These are phyloP conservation scores for Xylariaceae sp. DNA, from an alignment of 2,329 filamentous ascomycete species.

Conservation along the genomic window DNA sequence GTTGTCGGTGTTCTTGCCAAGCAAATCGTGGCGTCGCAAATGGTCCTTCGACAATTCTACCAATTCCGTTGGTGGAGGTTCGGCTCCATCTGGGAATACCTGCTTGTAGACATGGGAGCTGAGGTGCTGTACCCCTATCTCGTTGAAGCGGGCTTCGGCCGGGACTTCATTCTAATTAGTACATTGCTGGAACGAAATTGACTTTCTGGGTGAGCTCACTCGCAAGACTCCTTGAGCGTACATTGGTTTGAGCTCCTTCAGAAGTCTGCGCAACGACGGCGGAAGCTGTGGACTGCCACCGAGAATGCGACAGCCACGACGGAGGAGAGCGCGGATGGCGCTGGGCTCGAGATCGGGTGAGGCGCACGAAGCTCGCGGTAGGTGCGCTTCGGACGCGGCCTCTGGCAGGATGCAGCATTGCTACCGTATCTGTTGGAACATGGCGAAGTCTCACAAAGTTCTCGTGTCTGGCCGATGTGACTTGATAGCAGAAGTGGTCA, in stretches of 20 bases:
- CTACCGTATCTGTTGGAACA: slow-evolving; percentile 22
- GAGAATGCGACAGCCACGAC: slow-evolving; percentile 28
- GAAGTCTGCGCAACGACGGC: slow-evolving; percentile 19
- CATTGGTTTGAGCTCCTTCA: slow-evolving; percentile 9
- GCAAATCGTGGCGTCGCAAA: slow-evolving; percentile 75
- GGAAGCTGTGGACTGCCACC: slow-evolving; percentile 38
- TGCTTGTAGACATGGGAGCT: slow-evolving; percentile 79
- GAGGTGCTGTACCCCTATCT: slow-evolving; percentile 91
- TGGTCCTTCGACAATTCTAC: slow-evolving; percentile 79
- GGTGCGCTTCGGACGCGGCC: slow-evolving; percentile 37
- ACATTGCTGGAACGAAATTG: not conserved
- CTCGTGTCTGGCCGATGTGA: not conserved
- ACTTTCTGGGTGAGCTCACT: slow-evolving; percentile 29
- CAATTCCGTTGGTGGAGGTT: slow-evolving; percentile 63
- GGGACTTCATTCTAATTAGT: slow-evolving; percentile 31
- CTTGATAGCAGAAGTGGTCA: slow-evolving; percentile 1
- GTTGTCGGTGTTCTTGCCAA: slow-evolving; percentile 84
- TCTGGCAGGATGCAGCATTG: slow-evolving; percentile 36
- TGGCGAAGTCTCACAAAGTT: slow-evolving; percentile 9
- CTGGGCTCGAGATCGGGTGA: slow-evolving; percentile 45
- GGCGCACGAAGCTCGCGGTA: slow-evolving; percentile 44
- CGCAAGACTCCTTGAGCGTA: slow-evolving; percentile 30
- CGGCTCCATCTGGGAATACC: slow-evolving; percentile 62
- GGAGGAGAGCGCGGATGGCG: slow-evolving; percentile 30
- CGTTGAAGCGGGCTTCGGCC: slow-evolving; percentile 71